phyloP scores from a whole-genome alignment of 192 early-diverging fungal genomes.

The Mortierella antarctica region DNA sequence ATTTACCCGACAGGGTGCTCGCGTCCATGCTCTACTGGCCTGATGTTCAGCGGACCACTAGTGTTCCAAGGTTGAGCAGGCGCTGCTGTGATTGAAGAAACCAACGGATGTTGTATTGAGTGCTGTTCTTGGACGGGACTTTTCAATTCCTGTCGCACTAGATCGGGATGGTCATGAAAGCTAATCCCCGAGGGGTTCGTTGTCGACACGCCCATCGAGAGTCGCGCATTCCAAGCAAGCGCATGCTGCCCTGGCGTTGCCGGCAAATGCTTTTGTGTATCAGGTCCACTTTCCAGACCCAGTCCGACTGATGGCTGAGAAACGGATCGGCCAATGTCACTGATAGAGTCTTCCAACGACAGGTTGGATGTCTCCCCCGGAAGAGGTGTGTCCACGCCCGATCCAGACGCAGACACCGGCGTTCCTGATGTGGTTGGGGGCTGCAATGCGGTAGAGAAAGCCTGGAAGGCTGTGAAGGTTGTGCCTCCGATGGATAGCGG shows the following conservation, averaged over 20 bases:
- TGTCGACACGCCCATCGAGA: constrained; percentile 27
- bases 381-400: background rate
- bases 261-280: background rate
- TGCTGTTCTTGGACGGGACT: constrained; percentile 21
- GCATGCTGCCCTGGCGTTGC: background rate
- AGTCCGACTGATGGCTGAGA: constrained; percentile 7
- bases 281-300: background rate
- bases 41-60: constrained; percentile 6
- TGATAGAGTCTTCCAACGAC: background rate
- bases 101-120: too few relatives aligned
- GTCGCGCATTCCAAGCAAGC: constrained; percentile 12
- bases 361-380: background rate
- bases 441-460: constrained; percentile 17
- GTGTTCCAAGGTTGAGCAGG: too few relatives aligned
- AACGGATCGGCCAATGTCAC: background rate
- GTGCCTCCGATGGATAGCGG: constrained; percentile 24
- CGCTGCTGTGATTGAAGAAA: background rate
- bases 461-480: constrained; percentile 30
- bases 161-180: constrained; percentile 27
- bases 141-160: constrained; percentile 34
- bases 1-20: constrained; percentile 15
- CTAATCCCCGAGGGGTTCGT: constrained; percentile 25
- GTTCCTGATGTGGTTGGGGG: constrained; percentile 3
- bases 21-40: constrained; percentile 1
- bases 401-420: background rate